Base-by-base conservation (phyloP, 1,139 yeast species). In the Taiozyma sp. region DNA sequence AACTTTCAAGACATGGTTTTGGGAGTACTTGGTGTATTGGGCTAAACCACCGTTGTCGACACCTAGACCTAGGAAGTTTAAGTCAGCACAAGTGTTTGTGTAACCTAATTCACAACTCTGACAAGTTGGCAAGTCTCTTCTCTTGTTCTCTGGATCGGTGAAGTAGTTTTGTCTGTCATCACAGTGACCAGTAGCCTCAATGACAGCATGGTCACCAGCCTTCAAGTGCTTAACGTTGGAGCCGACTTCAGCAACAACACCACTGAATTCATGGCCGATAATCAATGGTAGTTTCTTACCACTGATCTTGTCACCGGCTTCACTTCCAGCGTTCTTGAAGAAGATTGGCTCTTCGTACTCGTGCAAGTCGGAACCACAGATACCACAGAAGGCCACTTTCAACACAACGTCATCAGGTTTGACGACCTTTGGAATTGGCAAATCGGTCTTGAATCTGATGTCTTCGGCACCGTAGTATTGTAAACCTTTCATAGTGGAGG, bases 211-310 rank as follows among this genome's bases (percentile, higher is more conserved):
- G 57, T 75, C 78, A 42, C 78, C 79, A 10, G 62, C 60, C 53
- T 69, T 59, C 37, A 71, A 54, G 11, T 60, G 54, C 2, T 51
- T 59, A 13, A 68, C 70, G 16, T 55, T 62, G 1, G 63, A 48
- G 32, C 80, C 80, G 29, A 74, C 65, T 21, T 60, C 68, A 14
- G 62, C 57, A 19, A 76, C 73, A 16, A 70, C 62, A 42, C 79
- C 80, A 7, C 75, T 64, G 56, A 72, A 69, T 63, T 85, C 91
- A 62, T 85, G 91, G 32, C 90, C 91, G 68, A 85, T 61, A 4
- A 73, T 68, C 51, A 71, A 65, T n/a, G 79, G 79, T 26, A 69
- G 57, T 44, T 63, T 63, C 45, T 62, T 63, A 42, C 72, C 73
- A 39, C 73, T 66, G 45, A 74, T 68, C 35, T 52, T 55, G 34